phyloP scores from a whole-genome alignment of 257 asterid genomes.

The Capsicum pubescens region DNA sequence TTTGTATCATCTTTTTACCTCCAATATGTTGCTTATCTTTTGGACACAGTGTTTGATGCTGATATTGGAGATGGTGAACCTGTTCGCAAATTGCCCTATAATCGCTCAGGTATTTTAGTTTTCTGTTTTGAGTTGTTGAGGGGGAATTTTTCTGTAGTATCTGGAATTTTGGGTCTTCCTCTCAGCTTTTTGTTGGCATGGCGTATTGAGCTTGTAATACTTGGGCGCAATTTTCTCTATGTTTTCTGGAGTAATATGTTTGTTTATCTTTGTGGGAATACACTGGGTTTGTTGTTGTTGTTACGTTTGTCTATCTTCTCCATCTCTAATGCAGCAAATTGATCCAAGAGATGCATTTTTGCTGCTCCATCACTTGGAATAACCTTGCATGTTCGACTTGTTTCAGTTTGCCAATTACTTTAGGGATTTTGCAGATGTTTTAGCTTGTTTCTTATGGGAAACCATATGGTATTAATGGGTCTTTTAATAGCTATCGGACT shows the following conservation, averaged over 20 bases:
- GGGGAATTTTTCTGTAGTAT: not conserved
- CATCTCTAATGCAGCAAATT: not conserved
- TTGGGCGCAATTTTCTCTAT: not conserved
- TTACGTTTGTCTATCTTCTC: not conserved
- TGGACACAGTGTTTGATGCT: constrained; percentile 84
- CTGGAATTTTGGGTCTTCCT: not conserved
- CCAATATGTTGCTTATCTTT: constrained; percentile 40
- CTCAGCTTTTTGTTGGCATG: not conserved
- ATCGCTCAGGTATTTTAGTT: constrained; percentile 73
- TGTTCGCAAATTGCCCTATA: constrained; percentile 88
- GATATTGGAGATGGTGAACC: constrained; percentile 99
- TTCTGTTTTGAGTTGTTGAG: not conserved
- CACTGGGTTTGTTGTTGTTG: no score
- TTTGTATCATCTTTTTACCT: constrained; percentile 19
- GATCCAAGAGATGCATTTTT: not conserved
- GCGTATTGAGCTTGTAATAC: not conserved
- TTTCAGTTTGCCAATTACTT: not conserved
- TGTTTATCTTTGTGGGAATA: not conserved
- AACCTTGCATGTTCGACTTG: not conserved
- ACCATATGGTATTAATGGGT: not conserved
- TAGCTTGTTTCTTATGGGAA: not conserved
- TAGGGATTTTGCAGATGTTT: not conserved
- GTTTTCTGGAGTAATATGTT: not conserved
- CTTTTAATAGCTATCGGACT: not conserved
- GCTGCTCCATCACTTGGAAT: not conserved